Evolutionary conservation across 1,284 basidiomycete species (phyloP).

Genomic region (Leccinum fallax): DNA sequence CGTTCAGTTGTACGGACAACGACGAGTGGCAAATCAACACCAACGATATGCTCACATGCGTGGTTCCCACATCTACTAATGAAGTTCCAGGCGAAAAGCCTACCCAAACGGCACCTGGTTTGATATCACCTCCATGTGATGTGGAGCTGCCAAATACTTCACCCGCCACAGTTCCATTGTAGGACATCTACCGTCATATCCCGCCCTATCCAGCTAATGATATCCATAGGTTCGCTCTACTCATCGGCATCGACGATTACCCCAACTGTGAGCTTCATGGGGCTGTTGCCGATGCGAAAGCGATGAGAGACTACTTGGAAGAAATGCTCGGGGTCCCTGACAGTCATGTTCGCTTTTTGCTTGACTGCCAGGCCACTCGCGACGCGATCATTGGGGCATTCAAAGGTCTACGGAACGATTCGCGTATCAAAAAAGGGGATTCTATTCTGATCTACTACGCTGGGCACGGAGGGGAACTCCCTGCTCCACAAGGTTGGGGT

Average conservation of each 20-base stretch:
- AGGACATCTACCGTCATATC: neutral
- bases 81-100: neutral
- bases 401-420: conserved; percentile 52
- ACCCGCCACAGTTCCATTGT: neutral
- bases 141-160: neutral
- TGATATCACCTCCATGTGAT: neutral
- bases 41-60: neutral
- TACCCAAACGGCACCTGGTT: neutral
- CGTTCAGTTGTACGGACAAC: neutral
- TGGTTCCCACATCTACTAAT: neutral
- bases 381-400: conserved; percentile 53
- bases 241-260: conserved; percentile 64
- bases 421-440: conserved; percentile 54
- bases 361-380: conserved; percentile 57
- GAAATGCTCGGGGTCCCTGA: conserved; percentile 53
- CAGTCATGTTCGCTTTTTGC: conserved; percentile 52
- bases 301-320: conserved; percentile 51
- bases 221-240: conserved; percentile 48
- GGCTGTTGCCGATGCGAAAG: conserved; percentile 57
- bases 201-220: neutral
- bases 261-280: conserved; percentile 56
- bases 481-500: conserved; percentile 51
- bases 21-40: neutral
- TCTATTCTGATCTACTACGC: conserved; percentile 66
- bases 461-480: conserved; percentile 57